These are phyloP conservation scores for Carpinus viminea DNA, from an alignment of 306 rosid genomes.

Conservation along the genomic window DNA sequence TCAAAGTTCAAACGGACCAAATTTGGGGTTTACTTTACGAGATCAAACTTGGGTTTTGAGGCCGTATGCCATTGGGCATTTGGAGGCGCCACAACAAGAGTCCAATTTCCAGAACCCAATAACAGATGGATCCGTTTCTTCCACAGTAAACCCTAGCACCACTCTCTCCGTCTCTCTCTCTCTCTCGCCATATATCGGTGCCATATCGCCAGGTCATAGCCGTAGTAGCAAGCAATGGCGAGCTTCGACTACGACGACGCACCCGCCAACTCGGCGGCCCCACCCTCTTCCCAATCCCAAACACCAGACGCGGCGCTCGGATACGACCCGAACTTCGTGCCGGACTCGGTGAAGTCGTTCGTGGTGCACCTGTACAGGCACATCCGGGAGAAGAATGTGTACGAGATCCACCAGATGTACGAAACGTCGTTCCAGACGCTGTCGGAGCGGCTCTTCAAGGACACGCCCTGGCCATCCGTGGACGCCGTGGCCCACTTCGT, in stretches of 20 bases:
- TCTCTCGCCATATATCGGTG: not conserved
- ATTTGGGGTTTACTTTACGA: no score
- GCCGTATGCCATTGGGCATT: not conserved
- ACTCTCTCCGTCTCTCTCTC: not conserved
- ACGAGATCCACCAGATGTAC: constrained; percentile 96
- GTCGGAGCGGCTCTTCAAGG: constrained; percentile 90
- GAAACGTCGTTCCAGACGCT: constrained; percentile 81
- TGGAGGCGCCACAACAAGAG: not conserved
- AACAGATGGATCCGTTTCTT: not conserved
- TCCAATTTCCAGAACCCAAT: not conserved
- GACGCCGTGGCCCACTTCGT: constrained; percentile 83
- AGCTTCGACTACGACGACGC: constrained; percentile 59
- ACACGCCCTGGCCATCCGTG: constrained; percentile 94
- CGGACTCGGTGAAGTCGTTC: constrained; percentile 79
- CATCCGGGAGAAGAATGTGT: constrained; percentile 94
- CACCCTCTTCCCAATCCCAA: constrained; percentile 41
- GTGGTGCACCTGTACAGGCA: constrained; percentile 90
- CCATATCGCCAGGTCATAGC: not conserved
- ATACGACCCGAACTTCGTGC: constrained; percentile 90
- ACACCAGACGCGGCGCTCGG: constrained; percentile 48
- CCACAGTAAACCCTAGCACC: constrained; percentile 29
- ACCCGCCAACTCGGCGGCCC: constrained; percentile 32
- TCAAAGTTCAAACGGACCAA: no score
- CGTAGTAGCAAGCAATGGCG: constrained; percentile 48
- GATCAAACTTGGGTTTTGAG: not conserved